Conservation (phyloP, 1,284 basidiomycete genomes). For the Boletus semigastroideus region DNA sequence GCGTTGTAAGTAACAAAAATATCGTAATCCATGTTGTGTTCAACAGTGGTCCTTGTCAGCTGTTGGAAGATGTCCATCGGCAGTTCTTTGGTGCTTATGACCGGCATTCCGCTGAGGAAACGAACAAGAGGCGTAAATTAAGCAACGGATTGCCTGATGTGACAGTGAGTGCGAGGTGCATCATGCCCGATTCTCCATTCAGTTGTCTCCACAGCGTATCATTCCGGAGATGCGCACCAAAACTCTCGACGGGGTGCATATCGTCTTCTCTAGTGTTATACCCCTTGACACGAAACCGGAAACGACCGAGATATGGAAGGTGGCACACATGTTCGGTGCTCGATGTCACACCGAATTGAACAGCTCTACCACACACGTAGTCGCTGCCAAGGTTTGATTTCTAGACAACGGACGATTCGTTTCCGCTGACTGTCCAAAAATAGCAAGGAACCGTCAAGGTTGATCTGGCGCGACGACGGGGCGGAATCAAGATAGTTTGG, state of each 20-base stretch:
- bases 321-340: constrained; percentile 89
- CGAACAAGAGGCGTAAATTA: constrained; percentile 30
- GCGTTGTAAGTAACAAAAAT: constrained; percentile 49
- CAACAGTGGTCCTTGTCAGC: constrained; percentile 40
- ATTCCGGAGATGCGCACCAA: constrained; percentile 79
- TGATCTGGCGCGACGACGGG: constrained; percentile 68
- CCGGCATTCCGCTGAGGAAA: constrained; percentile 38
- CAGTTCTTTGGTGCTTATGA: constrained; percentile 75
- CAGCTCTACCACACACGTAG: constrained; percentile 82
- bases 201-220: constrained; percentile 55
- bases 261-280: constrained; percentile 93
- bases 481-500: constrained; percentile 81
- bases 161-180: constrained; percentile 46
- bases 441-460: constrained; percentile 91
- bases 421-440: constrained; percentile 13
- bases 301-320: constrained; percentile 84
- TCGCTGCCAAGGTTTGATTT: constrained; percentile 74
- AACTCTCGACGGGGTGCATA: constrained; percentile 74
- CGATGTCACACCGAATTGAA: constrained; percentile 70
- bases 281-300: constrained; percentile 82
- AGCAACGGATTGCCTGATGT: constrained; percentile 47
- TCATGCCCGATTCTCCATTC: constrained; percentile 1
- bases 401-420: background rate
- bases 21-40: background rate
- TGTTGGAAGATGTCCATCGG: constrained; percentile 75